phyloP scores from a whole-genome alignment of 306 rosid species.

The Boehmeria nivea region DNA sequence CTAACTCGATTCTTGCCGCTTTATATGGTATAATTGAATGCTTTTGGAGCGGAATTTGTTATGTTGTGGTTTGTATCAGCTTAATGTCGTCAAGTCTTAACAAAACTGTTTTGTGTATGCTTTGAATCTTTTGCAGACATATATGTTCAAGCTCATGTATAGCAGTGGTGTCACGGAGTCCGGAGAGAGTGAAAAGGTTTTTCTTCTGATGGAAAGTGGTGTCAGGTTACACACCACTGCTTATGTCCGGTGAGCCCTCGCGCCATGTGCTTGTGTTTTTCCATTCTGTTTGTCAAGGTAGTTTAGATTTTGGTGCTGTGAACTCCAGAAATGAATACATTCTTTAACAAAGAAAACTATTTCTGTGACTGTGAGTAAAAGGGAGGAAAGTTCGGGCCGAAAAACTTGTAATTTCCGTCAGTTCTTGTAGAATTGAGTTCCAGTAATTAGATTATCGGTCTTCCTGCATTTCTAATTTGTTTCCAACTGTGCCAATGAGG shows the following conservation, averaged over 20 bases:
- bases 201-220: conserved; percentile 90
- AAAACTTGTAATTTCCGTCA: too few relatives aligned
- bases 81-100: too few relatives aligned
- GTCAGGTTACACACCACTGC: conserved; percentile 83
- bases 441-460: not conserved
- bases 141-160: conserved; percentile 85
- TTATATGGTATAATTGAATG: not conserved
- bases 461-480: not conserved
- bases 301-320: not conserved
- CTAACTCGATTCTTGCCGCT: not conserved
- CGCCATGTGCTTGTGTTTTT: not conserved
- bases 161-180: conserved; percentile 93
- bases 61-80: too few relatives aligned
- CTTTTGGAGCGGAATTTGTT: not conserved
- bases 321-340: not conserved
- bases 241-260: conserved; percentile 60
- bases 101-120: not conserved
- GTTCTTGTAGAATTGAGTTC: too few relatives aligned
- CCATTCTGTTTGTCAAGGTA: not conserved
- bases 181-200: conserved; percentile 92
- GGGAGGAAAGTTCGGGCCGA: too few relatives aligned
- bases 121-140: conserved; percentile 51
- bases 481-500: too few relatives aligned
- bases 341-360: not conserved
- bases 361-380: too few relatives aligned